phyloP scores from a whole-genome alignment of 257 asterid genomes.

The Phtheirospermum japonicum region DNA sequence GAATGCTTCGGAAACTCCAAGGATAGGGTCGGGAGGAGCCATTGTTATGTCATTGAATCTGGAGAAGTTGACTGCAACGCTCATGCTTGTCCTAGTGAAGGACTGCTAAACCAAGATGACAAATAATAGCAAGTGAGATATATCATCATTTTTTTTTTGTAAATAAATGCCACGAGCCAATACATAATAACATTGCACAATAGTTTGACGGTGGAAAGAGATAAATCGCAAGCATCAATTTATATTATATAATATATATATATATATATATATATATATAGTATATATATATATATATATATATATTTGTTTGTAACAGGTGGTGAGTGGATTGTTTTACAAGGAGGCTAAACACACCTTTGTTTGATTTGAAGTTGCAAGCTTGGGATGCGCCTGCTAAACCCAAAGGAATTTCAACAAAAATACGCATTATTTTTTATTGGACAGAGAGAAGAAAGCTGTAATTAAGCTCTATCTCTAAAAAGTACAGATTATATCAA shows the following conservation, averaged over 20 bases:
- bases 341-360: constrained; percentile 43
- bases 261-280: no score
- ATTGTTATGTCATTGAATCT: constrained; percentile 62
- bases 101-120: constrained; percentile 42
- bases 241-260: no score
- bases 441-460: constrained; percentile 4
- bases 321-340: background rate
- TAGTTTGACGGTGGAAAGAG: no score
- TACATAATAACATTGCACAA: no score
- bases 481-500: background rate
- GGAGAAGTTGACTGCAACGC: constrained; percentile 57
- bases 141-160: no score
- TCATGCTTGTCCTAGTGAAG: constrained; percentile 57
- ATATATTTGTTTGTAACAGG: no score
- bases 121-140: constrained; percentile 4
- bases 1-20: constrained; percentile 97
- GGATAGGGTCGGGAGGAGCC: constrained; percentile 99
- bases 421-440: background rate
- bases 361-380: constrained; percentile 36
- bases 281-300: no score
- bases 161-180: constrained; percentile 1
- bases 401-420: constrained; percentile 6
- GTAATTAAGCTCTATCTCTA: background rate
- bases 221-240: no score
- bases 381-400: constrained; percentile 46